These are phyloP conservation scores for Quercus parvula DNA, from an alignment of 306 rosid genomes.

Conservation along the genomic window DNA sequence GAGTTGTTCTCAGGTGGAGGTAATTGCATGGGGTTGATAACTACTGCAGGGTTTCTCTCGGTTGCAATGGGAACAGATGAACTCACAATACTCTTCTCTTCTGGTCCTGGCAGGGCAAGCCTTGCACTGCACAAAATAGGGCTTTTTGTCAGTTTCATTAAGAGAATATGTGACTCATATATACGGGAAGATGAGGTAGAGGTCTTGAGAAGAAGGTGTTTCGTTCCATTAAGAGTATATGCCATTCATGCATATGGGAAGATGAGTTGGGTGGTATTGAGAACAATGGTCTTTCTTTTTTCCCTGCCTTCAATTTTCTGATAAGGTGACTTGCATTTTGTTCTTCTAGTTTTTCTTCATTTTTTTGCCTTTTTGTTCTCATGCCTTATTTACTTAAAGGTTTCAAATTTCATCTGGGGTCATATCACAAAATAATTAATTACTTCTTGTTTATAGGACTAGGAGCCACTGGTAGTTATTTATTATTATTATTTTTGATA, in stretches of 20 bases:
- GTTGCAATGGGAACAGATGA: conserved; percentile 36
- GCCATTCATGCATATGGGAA: not conserved
- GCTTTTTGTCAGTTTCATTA: conserved; percentile 21
- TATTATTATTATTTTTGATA: not conserved
- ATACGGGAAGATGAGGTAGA: not conserved
- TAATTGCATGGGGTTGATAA: conserved; percentile 40
- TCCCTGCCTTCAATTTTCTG: not conserved
- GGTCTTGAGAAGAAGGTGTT: not conserved
- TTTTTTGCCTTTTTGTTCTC: not conserved
- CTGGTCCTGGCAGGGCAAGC: conserved; percentile 92
- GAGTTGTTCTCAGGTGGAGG: conserved; percentile 44
- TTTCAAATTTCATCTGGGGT: not conserved
- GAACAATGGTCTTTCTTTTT: not conserved
- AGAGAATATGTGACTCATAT: not conserved
- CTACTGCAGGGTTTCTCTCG: conserved; percentile 33
- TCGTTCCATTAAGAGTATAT: not conserved
- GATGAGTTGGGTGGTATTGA: not conserved
- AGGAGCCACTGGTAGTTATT: not conserved
- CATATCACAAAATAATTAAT: not conserved
- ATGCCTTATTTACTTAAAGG: not conserved
- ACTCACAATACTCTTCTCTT: conserved; percentile 56
- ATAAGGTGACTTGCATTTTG: not conserved
- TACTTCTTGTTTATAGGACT: not conserved
- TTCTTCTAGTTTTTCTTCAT: not conserved
- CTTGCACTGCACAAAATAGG: conserved; percentile 64